Evolutionary conservation across 2,329 filamentous ascomycete species (phyloP).

Genomic region (Aspergillus sp.): DNA sequence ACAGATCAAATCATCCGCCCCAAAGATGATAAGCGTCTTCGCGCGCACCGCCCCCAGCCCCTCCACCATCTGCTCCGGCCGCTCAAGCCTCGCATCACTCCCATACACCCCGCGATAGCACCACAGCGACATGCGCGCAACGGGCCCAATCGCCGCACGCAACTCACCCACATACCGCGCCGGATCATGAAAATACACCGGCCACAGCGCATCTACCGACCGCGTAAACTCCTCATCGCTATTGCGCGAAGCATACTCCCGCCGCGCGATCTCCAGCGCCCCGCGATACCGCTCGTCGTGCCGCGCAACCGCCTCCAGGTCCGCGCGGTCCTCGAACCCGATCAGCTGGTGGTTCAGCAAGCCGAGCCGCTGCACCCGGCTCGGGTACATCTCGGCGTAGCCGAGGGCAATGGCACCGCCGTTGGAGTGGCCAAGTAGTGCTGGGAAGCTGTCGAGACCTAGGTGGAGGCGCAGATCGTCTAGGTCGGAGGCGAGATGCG

Average conservation of each 20-base stretch:
- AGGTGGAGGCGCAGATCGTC: constrained; percentile 24
- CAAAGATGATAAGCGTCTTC: constrained; percentile 25
- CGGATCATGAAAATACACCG: constrained; percentile 25
- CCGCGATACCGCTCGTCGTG: background rate
- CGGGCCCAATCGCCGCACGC: constrained; percentile 12
- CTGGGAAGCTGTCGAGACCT: constrained; percentile 14
- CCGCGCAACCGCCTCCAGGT: background rate
- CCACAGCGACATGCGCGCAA: constrained; percentile 9
- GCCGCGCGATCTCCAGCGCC: background rate
- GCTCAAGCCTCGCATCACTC: constrained; percentile 8
- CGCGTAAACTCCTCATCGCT: constrained; percentile 17
- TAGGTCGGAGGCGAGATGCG: constrained; percentile 15
- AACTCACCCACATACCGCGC: constrained; percentile 10
- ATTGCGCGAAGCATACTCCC: constrained; percentile 3
- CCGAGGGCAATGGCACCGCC: constrained; percentile 26
- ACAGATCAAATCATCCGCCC: constrained; percentile 22
- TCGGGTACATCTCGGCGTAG: constrained; percentile 24
- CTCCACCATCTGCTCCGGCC: constrained; percentile 16
- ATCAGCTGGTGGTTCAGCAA: constrained; percentile 22
- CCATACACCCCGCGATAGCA: constrained; percentile 11
- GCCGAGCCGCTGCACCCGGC: constrained; percentile 19
- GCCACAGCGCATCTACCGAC: constrained; percentile 15
- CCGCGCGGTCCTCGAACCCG: constrained; percentile 10
- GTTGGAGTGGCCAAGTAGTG: constrained; percentile 24
- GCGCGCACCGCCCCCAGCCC: constrained; percentile 20